Conservation (phyloP, 139 green algal genomes). For the Pycnococcus provasolii region DNA sequence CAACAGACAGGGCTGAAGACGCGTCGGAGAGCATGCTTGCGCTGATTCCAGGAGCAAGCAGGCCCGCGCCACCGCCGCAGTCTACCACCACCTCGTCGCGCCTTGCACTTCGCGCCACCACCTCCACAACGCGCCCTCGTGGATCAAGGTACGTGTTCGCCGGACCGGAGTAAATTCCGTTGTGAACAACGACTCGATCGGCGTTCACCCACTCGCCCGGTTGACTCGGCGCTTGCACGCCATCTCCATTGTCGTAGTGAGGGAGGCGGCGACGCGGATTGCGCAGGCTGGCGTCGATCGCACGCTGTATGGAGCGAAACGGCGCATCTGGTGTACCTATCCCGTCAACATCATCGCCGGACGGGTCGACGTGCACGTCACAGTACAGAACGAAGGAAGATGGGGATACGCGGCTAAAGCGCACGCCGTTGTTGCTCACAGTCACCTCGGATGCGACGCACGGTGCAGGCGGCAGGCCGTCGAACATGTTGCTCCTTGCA, state of each 20-base stretch:
- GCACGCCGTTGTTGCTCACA: too few relatives aligned
- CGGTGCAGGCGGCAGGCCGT: neutral
- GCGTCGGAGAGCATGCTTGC: too few relatives aligned
- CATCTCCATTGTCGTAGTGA: too few relatives aligned
- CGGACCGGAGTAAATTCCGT: conserved; percentile 15
- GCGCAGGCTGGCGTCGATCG: neutral
- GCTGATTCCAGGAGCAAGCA: too few relatives aligned
- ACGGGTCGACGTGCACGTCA: conserved; percentile 18
- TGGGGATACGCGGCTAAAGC: too few relatives aligned
- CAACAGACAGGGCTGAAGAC: too few relatives aligned
- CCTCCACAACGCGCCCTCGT: conserved; percentile 7
- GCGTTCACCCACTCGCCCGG: neutral
- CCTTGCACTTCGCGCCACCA: conserved; percentile 8
- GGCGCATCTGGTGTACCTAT: conserved; percentile 7
- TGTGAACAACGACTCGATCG: conserved; percentile 14
- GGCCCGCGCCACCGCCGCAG: conserved; percentile 1
- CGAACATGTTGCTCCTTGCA: neutral
- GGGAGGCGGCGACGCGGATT: too few relatives aligned
- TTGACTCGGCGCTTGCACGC: too few relatives aligned
- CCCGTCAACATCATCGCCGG: conserved; percentile 5
- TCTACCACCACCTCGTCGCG: conserved; percentile 7
- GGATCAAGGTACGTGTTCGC: conserved; percentile 10
- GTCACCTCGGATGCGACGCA: too few relatives aligned
- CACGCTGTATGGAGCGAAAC: conserved; percentile 13
- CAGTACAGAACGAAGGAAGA: conserved; percentile 7